A percentile compares a stretch with the other conserved stretches of the same genome.
phyloP scores from a whole-genome alignment of 2,329 filamentous ascomycete genomes.

The Penicillium sumatraense region DNA sequence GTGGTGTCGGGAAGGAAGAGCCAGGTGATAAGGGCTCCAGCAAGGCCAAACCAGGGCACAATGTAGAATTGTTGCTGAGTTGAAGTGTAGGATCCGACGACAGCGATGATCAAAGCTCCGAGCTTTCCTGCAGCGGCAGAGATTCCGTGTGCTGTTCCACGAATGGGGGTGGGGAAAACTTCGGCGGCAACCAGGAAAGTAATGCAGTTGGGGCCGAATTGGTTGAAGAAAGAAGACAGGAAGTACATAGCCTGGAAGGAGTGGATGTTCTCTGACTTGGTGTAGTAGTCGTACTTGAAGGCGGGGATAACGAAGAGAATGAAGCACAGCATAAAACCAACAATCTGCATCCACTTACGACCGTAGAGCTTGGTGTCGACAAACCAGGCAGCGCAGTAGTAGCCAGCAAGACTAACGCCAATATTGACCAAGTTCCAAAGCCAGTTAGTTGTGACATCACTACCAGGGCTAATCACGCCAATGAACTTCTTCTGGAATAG shows the following conservation, averaged over 20 bases:
- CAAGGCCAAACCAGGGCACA: constrained; percentile 92
- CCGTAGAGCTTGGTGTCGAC: constrained; percentile 97
- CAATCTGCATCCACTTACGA: constrained; percentile 92
- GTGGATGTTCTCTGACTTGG: constrained; percentile 69
- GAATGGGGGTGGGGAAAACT: constrained; percentile 89
- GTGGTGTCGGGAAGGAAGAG: constrained; percentile 93
- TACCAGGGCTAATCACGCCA: constrained; percentile 70
- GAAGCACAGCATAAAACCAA: constrained; percentile 92
- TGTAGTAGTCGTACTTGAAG: constrained; percentile 86
- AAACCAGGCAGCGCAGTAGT: constrained; percentile 84
- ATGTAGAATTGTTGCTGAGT: constrained; percentile 84
- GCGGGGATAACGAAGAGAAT: constrained; percentile 90
- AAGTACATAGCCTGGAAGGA: constrained; percentile 98
- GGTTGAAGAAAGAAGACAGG: constrained; percentile 96
- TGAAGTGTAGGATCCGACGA: constrained; percentile 72
- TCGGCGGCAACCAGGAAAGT: constrained; percentile 96
- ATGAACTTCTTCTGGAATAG: constrained; percentile 93
- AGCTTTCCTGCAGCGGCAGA: constrained; percentile 87
- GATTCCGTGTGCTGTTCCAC: constrained; percentile 91
- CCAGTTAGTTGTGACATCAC: constrained; percentile 82
- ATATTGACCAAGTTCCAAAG: constrained; percentile 92
- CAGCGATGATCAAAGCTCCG: constrained; percentile 81
- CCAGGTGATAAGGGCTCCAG: constrained; percentile 78
- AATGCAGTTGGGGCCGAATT: constrained; percentile 94
- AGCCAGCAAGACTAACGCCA: constrained; percentile 79